Evolutionary conservation across 2,329 filamentous ascomycete species (phyloP).

Genomic region (Corynespora cassiicola): DNA sequence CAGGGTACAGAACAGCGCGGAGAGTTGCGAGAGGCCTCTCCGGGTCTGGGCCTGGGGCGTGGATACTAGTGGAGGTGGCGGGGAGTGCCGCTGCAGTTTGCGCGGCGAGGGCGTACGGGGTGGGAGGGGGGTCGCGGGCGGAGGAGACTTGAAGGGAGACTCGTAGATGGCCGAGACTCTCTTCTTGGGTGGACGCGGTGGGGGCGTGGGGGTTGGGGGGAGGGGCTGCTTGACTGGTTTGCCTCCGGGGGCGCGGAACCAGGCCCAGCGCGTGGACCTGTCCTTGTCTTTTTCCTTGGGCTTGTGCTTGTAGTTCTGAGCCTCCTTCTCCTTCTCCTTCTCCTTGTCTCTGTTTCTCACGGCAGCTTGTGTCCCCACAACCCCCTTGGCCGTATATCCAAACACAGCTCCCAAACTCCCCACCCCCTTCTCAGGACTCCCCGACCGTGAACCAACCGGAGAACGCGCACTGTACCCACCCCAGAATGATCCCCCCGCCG

Average conservation of each 20-base stretch:
- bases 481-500: too few species aligned
- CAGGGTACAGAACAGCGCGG: conserved; percentile 14
- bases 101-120: conserved; percentile 18
- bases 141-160: background rate
- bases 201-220: conserved; percentile 21
- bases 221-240: conserved; percentile 5
- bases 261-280: conserved; percentile 32
- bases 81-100: conserved; percentile 8
- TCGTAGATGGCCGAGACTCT: too few species aligned
- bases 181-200: conserved; percentile 5
- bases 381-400: conserved; percentile 22
- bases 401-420: conserved; percentile 32
- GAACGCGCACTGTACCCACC: conserved; percentile 29
- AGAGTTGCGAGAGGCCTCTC: conserved; percentile 29
- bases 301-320: conserved; percentile 11
- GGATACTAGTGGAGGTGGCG: background rate
- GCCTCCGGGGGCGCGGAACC: conserved; percentile 26
- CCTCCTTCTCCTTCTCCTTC: conserved; percentile 8
- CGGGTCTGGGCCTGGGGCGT: background rate
- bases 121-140: conserved; percentile 11
- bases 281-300: too few species aligned
- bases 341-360: conserved; percentile 17
- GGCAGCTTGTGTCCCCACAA: conserved; percentile 15
- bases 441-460: conserved; percentile 18
- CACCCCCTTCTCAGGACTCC: conserved; percentile 28